Conservation (phyloP, 1,139 yeast species). For the Candida pseudoviswanathii region DNA sequence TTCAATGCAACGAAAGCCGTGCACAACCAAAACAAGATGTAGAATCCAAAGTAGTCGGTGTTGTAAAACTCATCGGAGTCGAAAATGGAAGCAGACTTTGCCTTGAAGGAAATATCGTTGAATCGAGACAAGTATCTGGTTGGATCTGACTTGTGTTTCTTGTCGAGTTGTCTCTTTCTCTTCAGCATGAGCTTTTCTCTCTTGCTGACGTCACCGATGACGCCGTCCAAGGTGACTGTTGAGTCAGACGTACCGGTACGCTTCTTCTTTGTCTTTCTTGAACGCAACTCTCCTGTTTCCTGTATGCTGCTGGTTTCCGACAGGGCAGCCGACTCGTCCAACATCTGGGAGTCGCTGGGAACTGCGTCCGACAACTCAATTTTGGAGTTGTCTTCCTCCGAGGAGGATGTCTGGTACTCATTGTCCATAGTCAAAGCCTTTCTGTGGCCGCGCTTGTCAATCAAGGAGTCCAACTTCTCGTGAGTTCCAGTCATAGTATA, state of each 20-base stretch:
- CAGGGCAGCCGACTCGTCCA: neutral
- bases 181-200: slow-evolving; percentile 13
- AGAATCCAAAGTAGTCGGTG: slow-evolving; percentile 63
- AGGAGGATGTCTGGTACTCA: slow-evolving; percentile 17
- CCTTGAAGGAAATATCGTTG: slow-evolving; percentile 16
- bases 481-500: slow-evolving; percentile 15
- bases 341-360: neutral
- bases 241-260: neutral
- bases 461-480: slow-evolving; percentile 18
- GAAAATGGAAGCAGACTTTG: slow-evolving; percentile 45
- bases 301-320: neutral
- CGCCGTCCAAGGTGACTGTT: slow-evolving; percentile 8
- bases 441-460: slow-evolving; percentile 18
- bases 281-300: neutral
- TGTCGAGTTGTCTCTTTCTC: slow-evolving; percentile 6
- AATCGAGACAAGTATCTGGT: slow-evolving; percentile 16
- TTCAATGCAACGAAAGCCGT: slow-evolving; percentile 56
- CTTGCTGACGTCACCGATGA: slow-evolving; percentile 11
- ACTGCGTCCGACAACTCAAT: slow-evolving; percentile 1
- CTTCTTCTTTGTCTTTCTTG: neutral
- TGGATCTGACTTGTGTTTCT: slow-evolving; percentile 8
- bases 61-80: slow-evolving; percentile 44
- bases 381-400: slow-evolving; percentile 6
- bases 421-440: slow-evolving; percentile 21
- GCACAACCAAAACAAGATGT: slow-evolving; percentile 68